Conservation (phyloP, 2,329 filamentous ascomycete species). For the Fusarium guadeloupense region DNA sequence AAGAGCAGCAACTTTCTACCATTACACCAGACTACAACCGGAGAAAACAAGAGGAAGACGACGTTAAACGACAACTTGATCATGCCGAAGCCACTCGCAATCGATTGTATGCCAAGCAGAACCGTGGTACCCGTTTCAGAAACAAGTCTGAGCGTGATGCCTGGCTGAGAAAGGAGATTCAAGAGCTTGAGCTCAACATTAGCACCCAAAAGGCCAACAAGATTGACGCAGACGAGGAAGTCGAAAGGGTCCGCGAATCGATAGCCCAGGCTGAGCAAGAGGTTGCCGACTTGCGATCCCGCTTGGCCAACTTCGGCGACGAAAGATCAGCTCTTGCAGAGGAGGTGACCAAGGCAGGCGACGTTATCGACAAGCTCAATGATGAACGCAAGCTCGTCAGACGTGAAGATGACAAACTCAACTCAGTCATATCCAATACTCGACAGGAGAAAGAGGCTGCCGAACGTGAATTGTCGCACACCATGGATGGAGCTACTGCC, state of each 20-base stretch:
- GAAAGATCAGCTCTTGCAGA: constrained; percentile 77
- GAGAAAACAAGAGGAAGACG: constrained; percentile 76
- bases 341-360: constrained; percentile 79
- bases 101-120: constrained; percentile 91
- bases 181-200: constrained; percentile 79
- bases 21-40: constrained; percentile 81
- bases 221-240: constrained; percentile 85
- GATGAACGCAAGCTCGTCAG: constrained; percentile 90
- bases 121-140: constrained; percentile 84
- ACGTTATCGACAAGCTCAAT: constrained; percentile 78
- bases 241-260: constrained; percentile 73
- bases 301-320: constrained; percentile 81
- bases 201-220: constrained; percentile 85
- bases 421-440: constrained; percentile 78
- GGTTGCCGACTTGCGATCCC: constrained; percentile 73
- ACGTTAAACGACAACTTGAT: constrained; percentile 76
- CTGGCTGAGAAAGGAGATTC: constrained; percentile 82
- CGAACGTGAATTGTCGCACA: constrained; percentile 79
- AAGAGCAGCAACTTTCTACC: constrained; percentile 78
- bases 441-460: constrained; percentile 80
- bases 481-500: constrained; percentile 90
- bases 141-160: constrained; percentile 89
- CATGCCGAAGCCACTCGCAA: constrained; percentile 78
- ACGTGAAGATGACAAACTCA: constrained; percentile 88
- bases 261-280: constrained; percentile 79